Percentiles rank a stretch among this genome's conserved stretches.
phyloP scores from a whole-genome alignment of 2,329 filamentous ascomycete genomes.

The Colletotrichum sp. region DNA sequence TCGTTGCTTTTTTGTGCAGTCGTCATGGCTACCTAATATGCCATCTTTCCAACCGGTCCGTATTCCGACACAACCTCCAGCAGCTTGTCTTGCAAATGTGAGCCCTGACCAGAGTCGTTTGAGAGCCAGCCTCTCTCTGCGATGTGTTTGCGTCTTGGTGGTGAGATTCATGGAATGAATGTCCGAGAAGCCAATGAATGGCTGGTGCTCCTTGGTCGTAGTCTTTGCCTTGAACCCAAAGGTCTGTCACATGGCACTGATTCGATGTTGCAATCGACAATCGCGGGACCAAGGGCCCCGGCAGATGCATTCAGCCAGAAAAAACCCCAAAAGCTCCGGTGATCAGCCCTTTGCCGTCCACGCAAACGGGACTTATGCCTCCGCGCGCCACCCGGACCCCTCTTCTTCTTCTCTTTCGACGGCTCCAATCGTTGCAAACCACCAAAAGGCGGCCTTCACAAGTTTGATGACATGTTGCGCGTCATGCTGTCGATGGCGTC shows the following conservation, averaged over 20 bases:
- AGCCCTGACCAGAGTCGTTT: background rate
- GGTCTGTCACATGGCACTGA: background rate
- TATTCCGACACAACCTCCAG: background rate
- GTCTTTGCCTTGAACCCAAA: background rate
- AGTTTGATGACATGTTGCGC: background rate
- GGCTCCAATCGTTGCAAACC: background rate
- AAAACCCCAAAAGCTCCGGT: background rate
- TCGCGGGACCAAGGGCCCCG: background rate
- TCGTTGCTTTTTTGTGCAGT: background rate
- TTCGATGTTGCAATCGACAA: conserved; percentile 10
- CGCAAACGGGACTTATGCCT: background rate
- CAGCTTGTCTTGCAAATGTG: background rate
- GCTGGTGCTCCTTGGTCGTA: background rate
- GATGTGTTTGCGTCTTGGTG: background rate
- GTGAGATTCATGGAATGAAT: background rate
- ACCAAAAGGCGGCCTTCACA: background rate
- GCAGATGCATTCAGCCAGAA: background rate
- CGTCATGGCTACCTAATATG: background rate
- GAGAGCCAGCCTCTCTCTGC: background rate
- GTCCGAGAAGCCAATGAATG: background rate
- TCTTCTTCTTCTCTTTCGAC: background rate
- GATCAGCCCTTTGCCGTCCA: background rate
- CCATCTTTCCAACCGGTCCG: background rate
- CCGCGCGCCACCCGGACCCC: background rate
- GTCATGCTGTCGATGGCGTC: background rate